Evolutionary conservation across 148 eudicot genomes (phyloP).

Genomic region (Amaranthus hypochondriacus): DNA sequence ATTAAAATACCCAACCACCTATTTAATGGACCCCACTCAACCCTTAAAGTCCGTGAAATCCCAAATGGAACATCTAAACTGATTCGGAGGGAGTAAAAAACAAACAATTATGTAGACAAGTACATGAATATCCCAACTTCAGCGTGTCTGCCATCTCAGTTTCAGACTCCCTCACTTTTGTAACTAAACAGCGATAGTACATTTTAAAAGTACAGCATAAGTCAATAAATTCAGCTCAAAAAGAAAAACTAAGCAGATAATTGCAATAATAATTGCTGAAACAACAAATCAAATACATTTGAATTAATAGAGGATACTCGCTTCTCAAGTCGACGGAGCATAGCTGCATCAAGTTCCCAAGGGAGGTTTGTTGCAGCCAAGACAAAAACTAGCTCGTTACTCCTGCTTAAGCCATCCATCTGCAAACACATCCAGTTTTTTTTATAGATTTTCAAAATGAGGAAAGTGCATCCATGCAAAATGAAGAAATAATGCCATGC

Average conservation of each 20-base stretch:
- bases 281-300: not conserved
- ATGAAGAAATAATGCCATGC: not conserved
- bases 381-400: slow-evolving; percentile 96
- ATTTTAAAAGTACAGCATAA: not conserved
- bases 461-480: not conserved
- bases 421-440: slow-evolving; percentile 30
- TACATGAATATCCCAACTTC: not conserved
- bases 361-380: slow-evolving; percentile 98
- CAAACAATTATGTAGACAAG: not conserved
- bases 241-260: not conserved
- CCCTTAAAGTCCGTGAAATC: too few species aligned
- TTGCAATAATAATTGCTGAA: not conserved
- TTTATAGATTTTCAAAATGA: not conserved
- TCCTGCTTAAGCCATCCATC: slow-evolving; percentile 96
- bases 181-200: not conserved
- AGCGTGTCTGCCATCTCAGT: not conserved
- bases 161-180: not conserved
- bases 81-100: not conserved
- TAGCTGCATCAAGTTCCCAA: slow-evolving; percentile 98
- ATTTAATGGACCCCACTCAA: too few species aligned
- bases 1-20: too few species aligned
- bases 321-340: slow-evolving; percentile 98
- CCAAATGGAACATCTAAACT: too few species aligned
- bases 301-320: slow-evolving; percentile 50
- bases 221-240: not conserved